Base-by-base conservation (phyloP, 2,329 filamentous ascomycete genomes). In the Onygenales sp. region DNA sequence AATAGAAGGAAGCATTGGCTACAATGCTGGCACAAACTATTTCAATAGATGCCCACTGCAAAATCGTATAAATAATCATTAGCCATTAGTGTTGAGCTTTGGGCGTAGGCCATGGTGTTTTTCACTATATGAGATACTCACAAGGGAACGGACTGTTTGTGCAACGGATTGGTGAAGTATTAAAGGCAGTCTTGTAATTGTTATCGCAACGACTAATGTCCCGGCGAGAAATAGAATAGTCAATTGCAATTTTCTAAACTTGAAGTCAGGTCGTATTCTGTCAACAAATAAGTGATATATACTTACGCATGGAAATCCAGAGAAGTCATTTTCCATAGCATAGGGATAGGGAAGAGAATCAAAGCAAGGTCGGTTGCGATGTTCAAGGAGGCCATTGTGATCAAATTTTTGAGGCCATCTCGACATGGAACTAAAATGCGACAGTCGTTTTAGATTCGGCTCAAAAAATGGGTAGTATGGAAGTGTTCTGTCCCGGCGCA, bases 1-100 rank as follows among this genome's bases (percentile, higher is more conserved):
- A 58, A 43, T 57, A 58, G 32, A 58, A 58, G n/a, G 57, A 53
- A 14, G 57, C 54, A 46, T 59, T 59, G 10, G 56, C 53, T 31
- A 57, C 56, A 33, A 56, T 34, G 37, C 49, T 54, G 14, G 57
- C 45, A 40, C 57, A 56, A 6, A 59, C 53, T 32, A 57, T 54
- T 47, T 57, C 57, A 42, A 59, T 52, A 13, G 55, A 58, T 37
- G 57, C 57, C 57, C 57, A 58, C 57, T 58, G 21, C 6, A 17
- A 17, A 36, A 11, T 11, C 27, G 10, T 17, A 11, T 34, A 27
- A 48, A 48, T 48, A 48, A 21, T 48, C 21, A 14, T 14, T 39
- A 9, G 6, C 42, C 21, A 4, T 37, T 34, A 40, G 51, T 4
- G 21, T 37, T 33, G 8, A 2, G 14, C 31, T 39, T 4, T 11